Evolutionary conservation across 371 early-diverging fungal genomes (phyloP), one percentile per base, ranked within the genome.

Genomic region (Mortierella sp.): DNA sequence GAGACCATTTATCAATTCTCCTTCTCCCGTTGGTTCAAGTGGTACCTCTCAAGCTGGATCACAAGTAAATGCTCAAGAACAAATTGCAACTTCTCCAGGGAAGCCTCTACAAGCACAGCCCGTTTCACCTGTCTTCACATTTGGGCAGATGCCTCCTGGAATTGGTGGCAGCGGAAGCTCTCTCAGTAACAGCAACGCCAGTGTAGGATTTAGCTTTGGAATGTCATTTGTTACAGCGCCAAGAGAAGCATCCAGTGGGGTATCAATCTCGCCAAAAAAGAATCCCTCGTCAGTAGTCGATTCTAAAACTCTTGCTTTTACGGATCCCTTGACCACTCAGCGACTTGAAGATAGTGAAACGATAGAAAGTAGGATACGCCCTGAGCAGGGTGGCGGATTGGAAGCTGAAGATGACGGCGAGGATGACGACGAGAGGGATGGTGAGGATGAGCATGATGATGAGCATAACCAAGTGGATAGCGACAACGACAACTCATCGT

Each of bases 201-300:
- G 45, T 43, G 77, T 76, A 22, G 77, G 77, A 28, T 76, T 71
- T 64, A 72, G 61, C 13, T 76, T 76, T 57, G 77, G 72, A 34
- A 43, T 60, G 22, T 64, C 75, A 13, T 75, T 75, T 42, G 32
- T 75, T 0, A 49, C 43, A 4, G 35, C 29, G 8, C 35, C 68
- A 28, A 74, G 28, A 47, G 66, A 72, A 22, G n/a, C 17, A n/a
- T 61, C 59, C 42, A n/a, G 32, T 2, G 66, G 35, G 8, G n/a
- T 31, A 15, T 12, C 59, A 7, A 15, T 54, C 9, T 47, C 62
- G 13, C 23, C n/a, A 1, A 51, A 22, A 23, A 22, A n/a, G 17
- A 42, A 34, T 22, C 15, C 10, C 15, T 15, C 40, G 15, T 40
- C 8, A 4, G 40, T 19, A 22, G 22, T 29, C 10, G 34, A 12